phyloP scores from a whole-genome alignment of 257 asterid genomes.

The Fraxinus quadrangulata region DNA sequence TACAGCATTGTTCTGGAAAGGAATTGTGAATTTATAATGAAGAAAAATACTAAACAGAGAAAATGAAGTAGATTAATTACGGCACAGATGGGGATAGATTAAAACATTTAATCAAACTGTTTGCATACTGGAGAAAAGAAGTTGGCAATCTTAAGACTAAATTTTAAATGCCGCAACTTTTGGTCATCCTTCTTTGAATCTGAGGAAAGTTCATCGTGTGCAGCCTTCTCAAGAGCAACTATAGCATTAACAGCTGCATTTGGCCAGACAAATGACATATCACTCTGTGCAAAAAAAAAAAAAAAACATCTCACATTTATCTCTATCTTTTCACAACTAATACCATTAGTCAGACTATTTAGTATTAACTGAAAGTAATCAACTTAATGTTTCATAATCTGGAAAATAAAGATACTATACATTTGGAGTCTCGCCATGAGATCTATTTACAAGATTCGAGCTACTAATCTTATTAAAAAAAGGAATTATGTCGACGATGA shows the following conservation, averaged over 20 bases:
- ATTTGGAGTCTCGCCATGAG: constrained; percentile 39
- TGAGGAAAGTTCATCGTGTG: constrained; percentile 53
- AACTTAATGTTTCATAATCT: constrained; percentile 14
- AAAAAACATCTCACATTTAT: constrained; percentile 14
- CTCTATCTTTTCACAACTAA: background rate
- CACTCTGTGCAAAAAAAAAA: constrained; percentile 45
- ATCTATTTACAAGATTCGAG: constrained; percentile 33
- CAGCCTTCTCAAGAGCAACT: constrained; percentile 72
- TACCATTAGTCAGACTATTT: background rate
- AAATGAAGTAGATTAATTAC: background rate
- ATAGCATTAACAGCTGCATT: constrained; percentile 60
- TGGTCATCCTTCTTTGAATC: constrained; percentile 72
- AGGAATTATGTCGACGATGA: too few species aligned
- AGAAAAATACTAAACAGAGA: constrained; percentile 12
- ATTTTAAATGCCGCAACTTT: constrained; percentile 70
- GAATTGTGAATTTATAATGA: constrained; percentile 21
- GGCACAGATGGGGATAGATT: background rate
- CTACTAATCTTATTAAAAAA: constrained; percentile 18
- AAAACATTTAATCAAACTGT: background rate
- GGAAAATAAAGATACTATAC: constrained; percentile 19
- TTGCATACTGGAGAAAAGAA: background rate
- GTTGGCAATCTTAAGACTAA: constrained; percentile 66
- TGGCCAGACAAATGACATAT: constrained; percentile 58
- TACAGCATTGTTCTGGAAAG: constrained; percentile 48
- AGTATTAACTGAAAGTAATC: background rate